Evolutionary conservation across 768 basidiomycete genomes (phyloP).

Genomic region (Myochromella boudieri): DNA sequence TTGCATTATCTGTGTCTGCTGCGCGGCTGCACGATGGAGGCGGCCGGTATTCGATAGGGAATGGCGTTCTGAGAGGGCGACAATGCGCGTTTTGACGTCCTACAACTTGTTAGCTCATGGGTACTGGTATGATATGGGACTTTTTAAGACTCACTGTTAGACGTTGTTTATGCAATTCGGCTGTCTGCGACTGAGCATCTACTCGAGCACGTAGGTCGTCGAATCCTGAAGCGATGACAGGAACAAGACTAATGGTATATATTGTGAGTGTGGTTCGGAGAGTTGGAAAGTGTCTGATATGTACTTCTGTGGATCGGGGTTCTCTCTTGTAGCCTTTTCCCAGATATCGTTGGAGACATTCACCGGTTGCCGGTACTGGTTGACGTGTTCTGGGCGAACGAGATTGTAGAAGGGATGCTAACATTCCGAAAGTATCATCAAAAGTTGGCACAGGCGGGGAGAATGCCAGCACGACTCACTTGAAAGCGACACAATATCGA

Average conservation of each 20-base stretch:
- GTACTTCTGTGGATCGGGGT: conserved; percentile 79
- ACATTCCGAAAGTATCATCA: too few species aligned
- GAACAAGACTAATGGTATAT: conserved; percentile 56
- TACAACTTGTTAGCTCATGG: conserved; percentile 21
- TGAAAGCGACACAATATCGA: conserved; percentile 79
- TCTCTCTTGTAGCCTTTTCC: conserved; percentile 78
- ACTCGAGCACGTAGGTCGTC: conserved; percentile 79
- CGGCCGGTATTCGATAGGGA: conserved; percentile 67
- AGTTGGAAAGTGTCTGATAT: conserved; percentile 17
- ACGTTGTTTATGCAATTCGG: conserved; percentile 64
- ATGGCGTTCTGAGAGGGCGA: conserved; percentile 60
- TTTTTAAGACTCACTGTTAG: conserved; percentile 42
- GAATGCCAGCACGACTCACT: conserved; percentile 43
- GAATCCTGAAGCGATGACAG: conserved; percentile 78
- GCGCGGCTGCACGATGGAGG: conserved; percentile 57
- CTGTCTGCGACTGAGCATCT: conserved; percentile 70
- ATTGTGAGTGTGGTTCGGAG: neutral
- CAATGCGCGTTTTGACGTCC: conserved; percentile 68
- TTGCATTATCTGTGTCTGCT: conserved; percentile 70
- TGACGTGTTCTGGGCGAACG: conserved; percentile 67
- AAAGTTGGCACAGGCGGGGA: too few species aligned
- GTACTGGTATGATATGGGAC: neutral
- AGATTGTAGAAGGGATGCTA: conserved; percentile 86
- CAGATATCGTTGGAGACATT: conserved; percentile 77
- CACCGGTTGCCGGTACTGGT: conserved; percentile 66